Conservation (phyloP, 1,139 yeast species). For the Lipomyces yarrowii region DNA sequence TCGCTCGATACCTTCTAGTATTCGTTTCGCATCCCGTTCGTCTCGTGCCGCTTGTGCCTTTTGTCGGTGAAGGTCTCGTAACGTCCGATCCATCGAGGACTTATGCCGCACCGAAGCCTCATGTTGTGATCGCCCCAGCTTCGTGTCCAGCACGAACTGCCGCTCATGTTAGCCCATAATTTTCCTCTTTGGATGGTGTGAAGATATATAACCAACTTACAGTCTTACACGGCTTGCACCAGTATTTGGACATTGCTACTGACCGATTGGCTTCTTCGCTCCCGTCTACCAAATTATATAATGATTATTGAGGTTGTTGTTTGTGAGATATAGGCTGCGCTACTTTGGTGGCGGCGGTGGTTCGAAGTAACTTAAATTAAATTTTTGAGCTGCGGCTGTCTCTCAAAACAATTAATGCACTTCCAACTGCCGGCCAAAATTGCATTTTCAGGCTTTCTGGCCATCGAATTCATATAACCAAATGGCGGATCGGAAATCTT, state of each 20-base stretch:
- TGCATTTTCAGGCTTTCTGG: too few relatives aligned
- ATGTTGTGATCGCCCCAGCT: slow-evolving; percentile 46
- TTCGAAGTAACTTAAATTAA: too few relatives aligned
- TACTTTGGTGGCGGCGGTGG: neutral
- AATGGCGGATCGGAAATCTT: neutral
- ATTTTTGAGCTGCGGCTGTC: neutral
- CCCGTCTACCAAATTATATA: slow-evolving; percentile 10
- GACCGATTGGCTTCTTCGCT: slow-evolving; percentile 20
- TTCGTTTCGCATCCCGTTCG: slow-evolving; percentile 35
- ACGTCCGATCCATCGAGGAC: slow-evolving; percentile 37
- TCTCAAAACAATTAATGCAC: too few relatives aligned
- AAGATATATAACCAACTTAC: slow-evolving; percentile 39
- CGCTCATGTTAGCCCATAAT: neutral
- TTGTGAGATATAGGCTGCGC: neutral
- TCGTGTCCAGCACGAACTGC: slow-evolving; percentile 51
- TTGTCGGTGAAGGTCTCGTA: slow-evolving; percentile 42
- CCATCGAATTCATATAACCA: neutral
- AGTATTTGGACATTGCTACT: slow-evolving; percentile 44
- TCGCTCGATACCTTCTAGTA: slow-evolving; percentile 34
- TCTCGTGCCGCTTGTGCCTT: slow-evolving; percentile 39
- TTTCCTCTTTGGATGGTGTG: slow-evolving; percentile 7
- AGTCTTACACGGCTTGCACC: slow-evolving; percentile 50
- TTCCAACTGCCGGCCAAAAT: neutral
- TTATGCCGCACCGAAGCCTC: slow-evolving; percentile 47
- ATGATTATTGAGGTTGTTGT: neutral